Conservation (phyloP, 306 rosid genomes). For the Acacia crassicarpa region DNA sequence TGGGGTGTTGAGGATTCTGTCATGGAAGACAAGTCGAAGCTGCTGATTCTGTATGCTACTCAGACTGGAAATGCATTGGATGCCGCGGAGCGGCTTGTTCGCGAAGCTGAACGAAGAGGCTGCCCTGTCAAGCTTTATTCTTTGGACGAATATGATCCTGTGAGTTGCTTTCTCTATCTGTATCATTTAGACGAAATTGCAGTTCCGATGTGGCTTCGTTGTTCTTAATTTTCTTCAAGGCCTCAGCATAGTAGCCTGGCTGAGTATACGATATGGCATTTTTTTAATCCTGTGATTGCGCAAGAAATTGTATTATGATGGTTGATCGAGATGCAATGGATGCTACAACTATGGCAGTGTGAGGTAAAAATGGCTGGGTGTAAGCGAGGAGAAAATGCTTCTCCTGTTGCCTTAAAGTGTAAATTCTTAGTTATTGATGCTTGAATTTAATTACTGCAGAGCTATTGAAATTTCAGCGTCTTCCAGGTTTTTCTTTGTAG, state of each 20-base stretch:
- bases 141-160: slow-evolving; percentile 67
- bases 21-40: slow-evolving; percentile 47
- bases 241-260: background rate
- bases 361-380: no score
- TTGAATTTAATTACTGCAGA: background rate
- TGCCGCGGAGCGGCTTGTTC: slow-evolving; percentile 78
- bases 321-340: no score
- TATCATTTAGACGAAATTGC: background rate
- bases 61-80: slow-evolving; percentile 90
- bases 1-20: background rate
- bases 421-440: background rate
- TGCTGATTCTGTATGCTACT: slow-evolving; percentile 69
- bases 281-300: no score
- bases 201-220: background rate
- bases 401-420: no score
- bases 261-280: background rate
- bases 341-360: no score
- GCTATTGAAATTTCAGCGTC: background rate
- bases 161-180: slow-evolving; percentile 23
- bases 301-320: no score
- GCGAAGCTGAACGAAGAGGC: slow-evolving; percentile 79
- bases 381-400: no score
- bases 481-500: background rate
- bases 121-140: slow-evolving; percentile 58
- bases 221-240: background rate